Percentiles rank a stretch among this genome's conserved stretches.
Evolutionary conservation across 257 asterid genomes (phyloP).

Genomic region (Nicotiana paniculata): DNA sequence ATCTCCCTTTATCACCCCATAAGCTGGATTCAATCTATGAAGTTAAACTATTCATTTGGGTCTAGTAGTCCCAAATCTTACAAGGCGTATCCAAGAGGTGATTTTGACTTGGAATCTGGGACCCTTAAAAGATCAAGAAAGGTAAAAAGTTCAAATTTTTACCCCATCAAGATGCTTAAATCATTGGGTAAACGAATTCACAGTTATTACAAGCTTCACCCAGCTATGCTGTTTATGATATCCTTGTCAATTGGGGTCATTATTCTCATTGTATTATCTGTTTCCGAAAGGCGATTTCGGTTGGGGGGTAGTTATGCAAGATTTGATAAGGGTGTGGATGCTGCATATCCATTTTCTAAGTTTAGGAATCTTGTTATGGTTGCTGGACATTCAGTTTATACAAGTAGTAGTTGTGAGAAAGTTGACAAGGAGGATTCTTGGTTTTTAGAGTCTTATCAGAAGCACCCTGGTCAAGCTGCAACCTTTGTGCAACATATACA

Average conservation of each 20-base stretch:
- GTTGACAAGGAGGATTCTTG: slow-evolving; percentile 90
- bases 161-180: slow-evolving; percentile 54
- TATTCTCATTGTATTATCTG: slow-evolving; percentile 36
- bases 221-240: slow-evolving; percentile 48
- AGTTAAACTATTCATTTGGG: slow-evolving; percentile 53
- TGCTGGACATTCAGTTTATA: slow-evolving; percentile 97
- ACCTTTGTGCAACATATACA: slow-evolving; percentile 80
- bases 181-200: slow-evolving; percentile 48
- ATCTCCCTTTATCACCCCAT: slow-evolving; percentile 8
- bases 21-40: slow-evolving; percentile 46
- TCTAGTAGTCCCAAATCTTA: slow-evolving; percentile 78
- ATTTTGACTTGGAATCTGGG: slow-evolving; percentile 90
- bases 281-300: slow-evolving; percentile 29
- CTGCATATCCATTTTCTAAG: slow-evolving; percentile 49
- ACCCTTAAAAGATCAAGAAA: slow-evolving; percentile 47
- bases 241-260: slow-evolving; percentile 43
- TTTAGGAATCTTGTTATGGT: slow-evolving; percentile 87
- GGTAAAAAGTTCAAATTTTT: slow-evolving; percentile 23
- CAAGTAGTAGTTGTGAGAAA: slow-evolving; percentile 79
- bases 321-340: slow-evolving; percentile 33
- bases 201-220: slow-evolving; percentile 62
- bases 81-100: slow-evolving; percentile 72
- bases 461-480: slow-evolving; percentile 94
- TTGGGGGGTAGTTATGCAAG: slow-evolving; percentile 32
- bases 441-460: slow-evolving; percentile 88